Conservation (phyloP, 345 rosid genomes). For the Lumnitzera racemosa region DNA sequence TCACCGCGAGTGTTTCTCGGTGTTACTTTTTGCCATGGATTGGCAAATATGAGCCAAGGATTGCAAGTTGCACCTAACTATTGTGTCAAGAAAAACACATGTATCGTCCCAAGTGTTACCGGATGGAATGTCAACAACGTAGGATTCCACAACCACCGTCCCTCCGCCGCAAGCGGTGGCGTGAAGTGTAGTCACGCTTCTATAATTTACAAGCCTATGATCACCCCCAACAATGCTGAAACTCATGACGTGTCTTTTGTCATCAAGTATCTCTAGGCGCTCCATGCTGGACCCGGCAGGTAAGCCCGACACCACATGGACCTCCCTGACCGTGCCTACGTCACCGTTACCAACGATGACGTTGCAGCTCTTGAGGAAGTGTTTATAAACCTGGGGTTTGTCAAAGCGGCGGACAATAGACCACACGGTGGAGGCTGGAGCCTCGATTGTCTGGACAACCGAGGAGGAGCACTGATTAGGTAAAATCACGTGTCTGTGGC, state of each 20-base stretch:
- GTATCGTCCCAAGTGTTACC: conserved; percentile 87
- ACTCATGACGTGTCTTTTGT: conserved; percentile 66
- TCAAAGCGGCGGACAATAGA: conserved; percentile 76
- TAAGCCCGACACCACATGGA: conserved; percentile 75
- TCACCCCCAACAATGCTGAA: conserved; percentile 85
- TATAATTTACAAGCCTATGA: conserved; percentile 67
- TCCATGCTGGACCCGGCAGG: conserved; percentile 80
- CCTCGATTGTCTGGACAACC: conserved; percentile 45
- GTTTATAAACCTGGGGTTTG: conserved; percentile 77
- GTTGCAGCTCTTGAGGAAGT: conserved; percentile 69
- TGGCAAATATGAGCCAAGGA: conserved; percentile 67
- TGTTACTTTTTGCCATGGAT: conserved; percentile 24
- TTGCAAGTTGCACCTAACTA: conserved; percentile 80
- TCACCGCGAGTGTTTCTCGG: no score
- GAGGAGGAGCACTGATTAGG: conserved; percentile 67
- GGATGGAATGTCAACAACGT: conserved; percentile 69
- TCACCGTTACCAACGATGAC: conserved; percentile 62
- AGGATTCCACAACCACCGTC: conserved; percentile 75
- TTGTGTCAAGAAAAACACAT: conserved; percentile 61
- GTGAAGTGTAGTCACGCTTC: conserved; percentile 81
- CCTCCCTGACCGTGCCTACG: conserved; percentile 67
- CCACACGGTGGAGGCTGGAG: conserved; percentile 69
- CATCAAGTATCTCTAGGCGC: conserved; percentile 80
- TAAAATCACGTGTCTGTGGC: conserved; percentile 42
- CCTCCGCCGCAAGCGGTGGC: conserved; percentile 23